Evolutionary conservation across 495 filamentous ascomycete species (phyloP).

Genomic region (Geopyxis carbonaria): DNA sequence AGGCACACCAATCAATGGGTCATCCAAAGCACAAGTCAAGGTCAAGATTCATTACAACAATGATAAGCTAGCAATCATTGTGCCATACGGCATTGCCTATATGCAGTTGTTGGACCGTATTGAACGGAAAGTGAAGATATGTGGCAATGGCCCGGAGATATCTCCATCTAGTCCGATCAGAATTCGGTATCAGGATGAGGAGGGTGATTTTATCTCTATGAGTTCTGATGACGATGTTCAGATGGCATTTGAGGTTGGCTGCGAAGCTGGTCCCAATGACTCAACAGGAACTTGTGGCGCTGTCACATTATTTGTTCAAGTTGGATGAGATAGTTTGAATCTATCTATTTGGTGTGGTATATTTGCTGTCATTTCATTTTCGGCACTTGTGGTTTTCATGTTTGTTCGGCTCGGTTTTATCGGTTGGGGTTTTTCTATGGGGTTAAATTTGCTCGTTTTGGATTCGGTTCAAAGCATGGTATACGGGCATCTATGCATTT

Average conservation of each 20-base stretch:
- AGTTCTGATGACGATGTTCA: slow-evolving; percentile 89
- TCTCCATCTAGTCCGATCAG: slow-evolving; percentile 27
- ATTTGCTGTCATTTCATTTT: too few relatives aligned
- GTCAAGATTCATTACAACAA: slow-evolving; percentile 81
- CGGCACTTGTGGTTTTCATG: not conserved
- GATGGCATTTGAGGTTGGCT: slow-evolving; percentile 83
- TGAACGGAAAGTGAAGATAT: slow-evolving; percentile 58
- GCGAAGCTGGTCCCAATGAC: slow-evolving; percentile 33
- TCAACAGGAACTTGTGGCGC: slow-evolving; percentile 16
- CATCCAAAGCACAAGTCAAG: slow-evolving; percentile 48
- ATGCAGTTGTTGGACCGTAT: slow-evolving; percentile 90
- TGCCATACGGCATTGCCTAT: slow-evolving; percentile 81
- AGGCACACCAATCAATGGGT: too few relatives aligned
- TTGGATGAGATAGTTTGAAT: slow-evolving; percentile 1
- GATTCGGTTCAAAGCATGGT: too few relatives aligned
- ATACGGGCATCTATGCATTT: slow-evolving; percentile 3
- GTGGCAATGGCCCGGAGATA: slow-evolving; percentile 14
- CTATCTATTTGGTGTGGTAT: too few relatives aligned
- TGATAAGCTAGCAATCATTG: slow-evolving; percentile 75
- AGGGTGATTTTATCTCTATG: slow-evolving; percentile 83
- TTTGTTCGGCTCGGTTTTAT: not conserved
- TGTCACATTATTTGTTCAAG: slow-evolving; percentile 21
- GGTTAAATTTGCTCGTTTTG: slow-evolving; percentile 3
- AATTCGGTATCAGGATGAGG: slow-evolving; percentile 79
- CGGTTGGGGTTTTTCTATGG: not conserved